Percentiles rank a stretch among this genome's conserved stretches.
phyloP scores from a whole-genome alignment of 495 filamentous ascomycete genomes.

The Aspergillus avenaceus region DNA sequence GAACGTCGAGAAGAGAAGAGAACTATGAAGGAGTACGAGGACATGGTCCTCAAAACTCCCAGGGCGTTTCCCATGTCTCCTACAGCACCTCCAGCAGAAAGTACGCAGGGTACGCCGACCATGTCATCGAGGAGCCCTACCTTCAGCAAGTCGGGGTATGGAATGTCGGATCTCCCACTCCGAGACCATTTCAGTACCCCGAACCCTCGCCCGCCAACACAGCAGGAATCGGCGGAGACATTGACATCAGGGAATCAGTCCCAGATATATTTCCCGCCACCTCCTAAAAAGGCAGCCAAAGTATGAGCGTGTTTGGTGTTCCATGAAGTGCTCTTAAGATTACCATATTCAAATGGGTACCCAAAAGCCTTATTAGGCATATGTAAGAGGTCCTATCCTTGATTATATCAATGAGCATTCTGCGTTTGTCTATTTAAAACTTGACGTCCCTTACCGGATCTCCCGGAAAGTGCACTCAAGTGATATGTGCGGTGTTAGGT shows the following conservation, averaged over 20 bases:
- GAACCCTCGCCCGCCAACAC: slow-evolving; percentile 18
- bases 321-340: not conserved
- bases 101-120: slow-evolving; percentile 23
- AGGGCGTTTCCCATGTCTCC: slow-evolving; percentile 34
- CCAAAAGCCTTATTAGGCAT: not conserved
- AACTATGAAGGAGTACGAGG: slow-evolving; percentile 40
- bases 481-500: not conserved
- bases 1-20: slow-evolving; percentile 38
- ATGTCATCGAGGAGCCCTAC: slow-evolving; percentile 40
- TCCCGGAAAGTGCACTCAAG: not conserved
- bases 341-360: not conserved
- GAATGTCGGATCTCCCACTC: slow-evolving; percentile 39
- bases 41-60: slow-evolving; percentile 44
- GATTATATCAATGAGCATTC: not conserved
- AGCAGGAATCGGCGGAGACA: slow-evolving; percentile 21
- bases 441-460: too few relatives aligned
- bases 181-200: slow-evolving; percentile 26
- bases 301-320: slow-evolving; percentile 10
- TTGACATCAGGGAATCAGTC: slow-evolving; percentile 13
- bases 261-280: slow-evolving; percentile 41
- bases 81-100: slow-evolving; percentile 12
- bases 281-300: slow-evolving; percentile 38
- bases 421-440: too few relatives aligned
- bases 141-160: slow-evolving; percentile 34
- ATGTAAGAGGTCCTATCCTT: not conserved